A percentile compares a stretch with the other conserved stretches of the same genome.
phyloP scores from a whole-genome alignment of 176 grass and related monocot genomes.

The Rhipidocladum racemiflorum region DNA sequence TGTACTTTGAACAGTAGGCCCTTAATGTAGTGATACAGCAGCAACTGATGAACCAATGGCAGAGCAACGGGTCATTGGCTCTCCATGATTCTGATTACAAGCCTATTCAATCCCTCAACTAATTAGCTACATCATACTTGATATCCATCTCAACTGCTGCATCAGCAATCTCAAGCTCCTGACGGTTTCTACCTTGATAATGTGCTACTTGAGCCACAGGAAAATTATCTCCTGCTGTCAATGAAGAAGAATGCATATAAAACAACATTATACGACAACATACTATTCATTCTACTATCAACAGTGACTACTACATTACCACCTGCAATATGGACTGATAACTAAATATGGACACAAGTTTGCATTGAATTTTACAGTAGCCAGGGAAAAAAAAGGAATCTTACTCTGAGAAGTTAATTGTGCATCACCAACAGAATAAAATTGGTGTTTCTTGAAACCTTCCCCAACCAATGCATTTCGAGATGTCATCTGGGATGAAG shows the following conservation, averaged over 20 bases:
- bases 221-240: constrained; percentile 60
- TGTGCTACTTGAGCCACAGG: constrained; percentile 30
- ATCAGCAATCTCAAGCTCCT: constrained; percentile 36
- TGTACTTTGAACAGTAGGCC: constrained; percentile 47
- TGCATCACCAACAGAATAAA: constrained; percentile 22
- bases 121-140: constrained; percentile 42
- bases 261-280: too few species aligned
- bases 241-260: too few species aligned
- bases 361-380: constrained; percentile 23
- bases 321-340: constrained; percentile 50
- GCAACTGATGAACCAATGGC: constrained; percentile 54
- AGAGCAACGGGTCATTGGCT: constrained; percentile 60
- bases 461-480: neutral
- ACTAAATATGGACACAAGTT: constrained; percentile 31
- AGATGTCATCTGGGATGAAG: too few species aligned
- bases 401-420: constrained; percentile 59
- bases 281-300: constrained; percentile 67
- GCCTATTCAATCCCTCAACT: constrained; percentile 28
- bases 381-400: constrained; percentile 23
- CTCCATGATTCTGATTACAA: constrained; percentile 45
- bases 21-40: constrained; percentile 49
- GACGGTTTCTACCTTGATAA: constrained; percentile 33
- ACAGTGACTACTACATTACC: constrained; percentile 44
- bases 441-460: constrained; percentile 46
- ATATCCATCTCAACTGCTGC: constrained; percentile 25